phyloP scores from a whole-genome alignment of 1,284 basidiomycete species.

The Microbotryomycetes sp. region DNA sequence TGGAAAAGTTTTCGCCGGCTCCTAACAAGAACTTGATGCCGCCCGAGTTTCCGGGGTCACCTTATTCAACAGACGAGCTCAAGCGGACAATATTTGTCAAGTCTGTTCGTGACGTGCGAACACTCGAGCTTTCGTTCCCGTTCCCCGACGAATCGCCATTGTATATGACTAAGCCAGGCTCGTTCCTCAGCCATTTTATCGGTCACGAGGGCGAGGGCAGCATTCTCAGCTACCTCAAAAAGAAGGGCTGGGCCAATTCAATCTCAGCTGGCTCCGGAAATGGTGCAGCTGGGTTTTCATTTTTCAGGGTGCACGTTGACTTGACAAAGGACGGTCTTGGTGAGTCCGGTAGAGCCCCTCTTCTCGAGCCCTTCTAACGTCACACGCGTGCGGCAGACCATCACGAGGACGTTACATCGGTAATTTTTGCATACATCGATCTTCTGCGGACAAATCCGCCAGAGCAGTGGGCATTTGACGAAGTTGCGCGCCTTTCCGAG shows the following conservation, averaged over 20 bases:
- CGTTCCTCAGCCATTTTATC: slow-evolving; percentile 76
- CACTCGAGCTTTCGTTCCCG: slow-evolving; percentile 73
- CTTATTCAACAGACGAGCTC: slow-evolving; percentile 41
- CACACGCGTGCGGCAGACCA: slow-evolving; percentile 49
- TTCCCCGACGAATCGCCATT: slow-evolving; percentile 61
- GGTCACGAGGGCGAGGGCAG: slow-evolving; percentile 97
- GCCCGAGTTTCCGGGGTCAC: slow-evolving; percentile 68
- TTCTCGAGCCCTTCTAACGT: background rate
- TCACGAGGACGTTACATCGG: slow-evolving; percentile 64
- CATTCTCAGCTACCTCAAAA: slow-evolving; percentile 83
- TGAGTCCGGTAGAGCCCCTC: slow-evolving; percentile 2
- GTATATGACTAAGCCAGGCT: slow-evolving; percentile 59
- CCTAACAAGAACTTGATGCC: slow-evolving; percentile 58
- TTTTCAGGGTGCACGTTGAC: slow-evolving; percentile 77
- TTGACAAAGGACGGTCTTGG: slow-evolving; percentile 77
- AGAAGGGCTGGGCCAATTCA: slow-evolving; percentile 80
- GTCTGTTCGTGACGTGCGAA: slow-evolving; percentile 84
- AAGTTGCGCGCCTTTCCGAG: slow-evolving; percentile 64
- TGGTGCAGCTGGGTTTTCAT: slow-evolving; percentile 70
- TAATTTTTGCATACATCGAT: slow-evolving; percentile 79
- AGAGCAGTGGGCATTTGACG: slow-evolving; percentile 66
- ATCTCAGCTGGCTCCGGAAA: slow-evolving; percentile 67
- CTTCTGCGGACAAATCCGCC: slow-evolving; percentile 64
- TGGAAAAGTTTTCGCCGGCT: slow-evolving; percentile 68
- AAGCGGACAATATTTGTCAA: slow-evolving; percentile 72